Percentiles rank a stretch among this genome's conserved stretches.
These are phyloP conservation scores for Ogataea paradorogensis DNA, from an alignment of 805 yeast genomes.

Conservation along the genomic window DNA sequence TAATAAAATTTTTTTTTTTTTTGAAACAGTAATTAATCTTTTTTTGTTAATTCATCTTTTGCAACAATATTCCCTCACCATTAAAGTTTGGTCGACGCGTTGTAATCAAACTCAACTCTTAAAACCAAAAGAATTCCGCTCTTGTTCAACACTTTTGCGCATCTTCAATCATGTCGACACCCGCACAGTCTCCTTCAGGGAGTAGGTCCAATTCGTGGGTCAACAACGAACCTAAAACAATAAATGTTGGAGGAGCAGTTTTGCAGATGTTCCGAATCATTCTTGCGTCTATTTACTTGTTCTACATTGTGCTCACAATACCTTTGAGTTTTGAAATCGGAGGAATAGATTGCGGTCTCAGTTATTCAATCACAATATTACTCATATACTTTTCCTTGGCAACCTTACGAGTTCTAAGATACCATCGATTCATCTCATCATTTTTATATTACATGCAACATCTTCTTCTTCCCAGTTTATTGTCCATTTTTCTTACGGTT, in stretches of 20 bases:
- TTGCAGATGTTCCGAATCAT: constrained; percentile 33
- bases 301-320: constrained; percentile 72
- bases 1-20: constrained; percentile 7
- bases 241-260: constrained; percentile 16
- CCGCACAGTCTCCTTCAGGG: constrained; percentile 5
- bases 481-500: constrained; percentile 63
- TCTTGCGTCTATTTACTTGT: constrained; percentile 59
- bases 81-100: background rate
- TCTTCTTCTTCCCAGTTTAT: constrained; percentile 72
- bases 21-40: constrained; percentile 1
- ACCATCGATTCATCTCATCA: constrained; percentile 43
- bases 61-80: constrained; percentile 1
- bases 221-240: constrained; percentile 7
- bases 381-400: constrained; percentile 69
- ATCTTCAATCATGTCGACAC: constrained; percentile 3
- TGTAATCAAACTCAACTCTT: background rate
- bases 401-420: constrained; percentile 57
- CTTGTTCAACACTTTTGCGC: background rate
- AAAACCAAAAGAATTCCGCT: background rate
- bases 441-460: constrained; percentile 77
- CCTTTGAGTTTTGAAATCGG: constrained; percentile 95
- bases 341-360: constrained; percentile 84
- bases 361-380: constrained; percentile 74
- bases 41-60: background rate
- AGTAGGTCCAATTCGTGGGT: constrained; percentile 6